Base-by-base conservation (phyloP, 306 rosid species). In the Hippophae tibetana region DNA sequence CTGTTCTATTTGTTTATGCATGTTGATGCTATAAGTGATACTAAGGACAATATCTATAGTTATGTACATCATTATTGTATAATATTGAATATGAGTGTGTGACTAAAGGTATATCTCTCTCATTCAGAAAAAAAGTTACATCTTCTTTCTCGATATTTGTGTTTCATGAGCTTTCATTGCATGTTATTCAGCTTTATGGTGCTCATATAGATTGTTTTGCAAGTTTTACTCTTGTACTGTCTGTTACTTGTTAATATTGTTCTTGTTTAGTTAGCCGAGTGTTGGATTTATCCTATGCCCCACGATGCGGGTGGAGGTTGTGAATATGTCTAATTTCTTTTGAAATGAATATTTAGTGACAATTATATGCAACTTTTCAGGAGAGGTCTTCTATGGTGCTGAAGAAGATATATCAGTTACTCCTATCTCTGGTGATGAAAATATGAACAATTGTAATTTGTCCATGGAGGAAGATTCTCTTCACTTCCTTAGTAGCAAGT, bases 381-480 rank as follows among this genome's bases (percentile, higher is more conserved):
- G 93, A 70, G 95, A 87, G 66, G 61, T 69, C 58, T 88, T 88
- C 74, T 80, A 80, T 64, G 99, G 88, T 66, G 89, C 97, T 6
- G 72, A 74, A 69, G 87, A 81, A 65, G 66, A 59, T 74, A 60
- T 76, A 65, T 54, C 66, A 5, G 77, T 54, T 57, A 69, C 59
- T 65, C 69, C 78, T 7, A 43, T 64, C 67, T 76, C 58, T 72
- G 77, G 68, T 57, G 81, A 71, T 5, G 79, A 76, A 41, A 69
- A 61, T 43, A 38, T 69, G 47, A 72, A 60, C 73, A 62, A 48
- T 51, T 41, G 56, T 65, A 61, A 52, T 62, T 18, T 67, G 52
- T 58, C 62, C 55, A 56, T 52, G 38, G 82, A 72, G 68, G 79
- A 76, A 62, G 69, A 63, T 50, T 64, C 73, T 67, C 57, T 67